Evolutionary conservation across 345 rosid genomes (phyloP), one percentile per base, ranked within the genome.

Genomic region (Barbarea vulgaris): DNA sequence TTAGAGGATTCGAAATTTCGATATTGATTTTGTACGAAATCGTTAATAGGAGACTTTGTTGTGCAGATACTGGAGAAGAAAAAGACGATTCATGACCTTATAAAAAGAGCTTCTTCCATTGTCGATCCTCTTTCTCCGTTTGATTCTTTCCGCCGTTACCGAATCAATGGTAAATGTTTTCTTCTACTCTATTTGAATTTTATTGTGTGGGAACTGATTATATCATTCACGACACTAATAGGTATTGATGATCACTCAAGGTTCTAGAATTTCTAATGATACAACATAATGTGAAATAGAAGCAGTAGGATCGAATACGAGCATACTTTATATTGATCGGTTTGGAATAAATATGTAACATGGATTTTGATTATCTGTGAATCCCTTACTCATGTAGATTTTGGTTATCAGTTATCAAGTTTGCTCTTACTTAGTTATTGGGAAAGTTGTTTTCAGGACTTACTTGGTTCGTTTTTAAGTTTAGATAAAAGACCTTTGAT

Each of bases 61-160:
- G 21, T 63, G 79, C 79, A 89, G 97, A 62, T 84, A 34, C 73
- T 89, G 64, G 96, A 86, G 79, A 90, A 80, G 88, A 91, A 84
- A 81, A 90, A 85, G 79, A 84, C 82, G 69, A 77, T 77, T 15
- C 84, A 84, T 33, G 82, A 78, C 64, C 82, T 85, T 77, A 70
- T 94, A 15, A 84, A 84, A 78, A 73, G 80, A 51, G 98, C 97
- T 69, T 88, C 89, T 74, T 76, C 87, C 50, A 72, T 64, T 11
- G 48, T 17, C 53, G 95, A 90, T 79, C 89, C 83, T 81, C 93
- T 91, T n/a, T 70, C 80, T 68, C 75, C 85, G 25, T 88, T 94
- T 79, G 83, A 77, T 28, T 73, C 89, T 57, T 88, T 87, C 67
- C 84, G 83, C 58, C 86, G 59, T 37, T 90, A 82, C 48, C 63